These are phyloP conservation scores for Leccinellum albellum DNA, from an alignment of 768 basidiomycete species.

Conservation along the genomic window DNA sequence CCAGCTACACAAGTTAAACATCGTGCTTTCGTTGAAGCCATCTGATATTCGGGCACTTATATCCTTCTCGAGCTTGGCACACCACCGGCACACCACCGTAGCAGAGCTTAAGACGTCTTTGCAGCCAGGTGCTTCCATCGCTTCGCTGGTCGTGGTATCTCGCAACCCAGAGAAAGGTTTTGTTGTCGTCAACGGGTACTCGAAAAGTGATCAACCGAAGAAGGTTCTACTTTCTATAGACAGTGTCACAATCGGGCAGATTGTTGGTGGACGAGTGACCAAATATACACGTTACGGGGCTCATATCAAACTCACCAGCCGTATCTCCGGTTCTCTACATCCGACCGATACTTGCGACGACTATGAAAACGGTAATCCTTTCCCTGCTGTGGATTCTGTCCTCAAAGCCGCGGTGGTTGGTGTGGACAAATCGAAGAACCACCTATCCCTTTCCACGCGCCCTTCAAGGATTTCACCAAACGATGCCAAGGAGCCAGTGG, in stretches of 20 bases:
- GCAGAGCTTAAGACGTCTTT: slow-evolving; percentile 62
- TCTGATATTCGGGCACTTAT: slow-evolving; percentile 72
- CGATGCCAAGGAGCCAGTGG: slow-evolving; percentile 47
- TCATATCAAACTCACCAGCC: slow-evolving; percentile 68
- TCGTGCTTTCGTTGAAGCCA: slow-evolving; percentile 67
- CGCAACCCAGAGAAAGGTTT: slow-evolving; percentile 83
- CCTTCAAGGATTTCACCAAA: slow-evolving; percentile 62
- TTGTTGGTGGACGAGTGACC: slow-evolving; percentile 77
- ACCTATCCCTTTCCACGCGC: slow-evolving; percentile 78
- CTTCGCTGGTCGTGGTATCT: slow-evolving; percentile 83
- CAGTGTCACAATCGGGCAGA: slow-evolving; percentile 63
- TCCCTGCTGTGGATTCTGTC: slow-evolving; percentile 61
- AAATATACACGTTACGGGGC: slow-evolving; percentile 70
- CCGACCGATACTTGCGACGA: slow-evolving; percentile 82
- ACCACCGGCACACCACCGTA: slow-evolving; percentile 62
- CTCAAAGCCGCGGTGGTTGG: slow-evolving; percentile 69
- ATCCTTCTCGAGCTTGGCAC: slow-evolving; percentile 86
- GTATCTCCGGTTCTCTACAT: slow-evolving; percentile 73
- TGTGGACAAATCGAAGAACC: slow-evolving; percentile 62
- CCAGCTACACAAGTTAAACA: slow-evolving; percentile 84
- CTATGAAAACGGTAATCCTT: slow-evolving; percentile 53
- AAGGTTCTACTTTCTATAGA: slow-evolving; percentile 62
- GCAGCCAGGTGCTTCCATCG: slow-evolving; percentile 64
- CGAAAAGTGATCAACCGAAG: slow-evolving; percentile 50
- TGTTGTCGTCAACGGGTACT: slow-evolving; percentile 77